Conservation (phyloP, 345 rosid species). For the Citrus sinensis region DNA sequence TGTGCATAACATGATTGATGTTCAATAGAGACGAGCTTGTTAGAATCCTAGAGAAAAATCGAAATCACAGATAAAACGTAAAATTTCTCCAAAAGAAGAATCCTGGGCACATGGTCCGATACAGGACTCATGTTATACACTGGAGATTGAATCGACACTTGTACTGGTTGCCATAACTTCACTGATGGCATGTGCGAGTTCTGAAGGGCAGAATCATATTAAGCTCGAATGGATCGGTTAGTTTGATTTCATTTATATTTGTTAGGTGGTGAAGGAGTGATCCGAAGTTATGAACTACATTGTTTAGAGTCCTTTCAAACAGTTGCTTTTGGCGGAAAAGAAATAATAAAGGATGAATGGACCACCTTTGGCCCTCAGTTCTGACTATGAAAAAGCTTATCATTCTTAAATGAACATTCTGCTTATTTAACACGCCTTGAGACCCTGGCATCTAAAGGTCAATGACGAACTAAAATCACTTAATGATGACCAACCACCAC, state of each 20-base stretch:
- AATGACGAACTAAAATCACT: background rate
- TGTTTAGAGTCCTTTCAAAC: background rate
- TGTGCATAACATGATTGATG: background rate
- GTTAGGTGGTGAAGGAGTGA: background rate
- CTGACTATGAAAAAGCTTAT: background rate
- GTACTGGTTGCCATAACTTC: background rate
- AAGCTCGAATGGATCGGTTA: background rate
- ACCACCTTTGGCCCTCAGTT: background rate
- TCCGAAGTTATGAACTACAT: background rate
- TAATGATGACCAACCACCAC: conserved; percentile 13
- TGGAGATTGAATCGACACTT: background rate
- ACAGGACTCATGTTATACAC: background rate
- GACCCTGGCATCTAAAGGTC: background rate
- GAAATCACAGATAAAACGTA: background rate
- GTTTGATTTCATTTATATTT: background rate
- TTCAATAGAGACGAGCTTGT: background rate
- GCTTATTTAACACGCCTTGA: background rate
- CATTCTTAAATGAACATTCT: background rate
- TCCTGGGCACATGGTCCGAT: background rate
- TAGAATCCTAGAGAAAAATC: background rate
- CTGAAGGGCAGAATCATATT: background rate
- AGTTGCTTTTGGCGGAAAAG: background rate
- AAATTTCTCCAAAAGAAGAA: background rate
- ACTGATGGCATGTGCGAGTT: background rate
- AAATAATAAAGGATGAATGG: background rate